Percentiles rank a stretch among this genome's conserved stretches.
Conservation (phyloP, 495 filamentous ascomycete genomes). For the Tuber melanosporum region DNA sequence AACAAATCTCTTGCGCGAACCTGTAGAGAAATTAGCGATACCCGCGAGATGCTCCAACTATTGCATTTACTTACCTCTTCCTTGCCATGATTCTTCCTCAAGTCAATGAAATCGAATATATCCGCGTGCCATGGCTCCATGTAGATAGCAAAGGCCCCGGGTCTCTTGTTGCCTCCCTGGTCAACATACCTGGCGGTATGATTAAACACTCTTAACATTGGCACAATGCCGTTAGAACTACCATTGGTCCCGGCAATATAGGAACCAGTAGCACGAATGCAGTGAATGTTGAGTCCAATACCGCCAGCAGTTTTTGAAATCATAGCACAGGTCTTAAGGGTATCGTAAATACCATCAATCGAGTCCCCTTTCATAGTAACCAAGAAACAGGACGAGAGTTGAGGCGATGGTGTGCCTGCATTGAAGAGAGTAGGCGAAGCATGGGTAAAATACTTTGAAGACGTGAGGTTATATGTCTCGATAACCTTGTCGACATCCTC, state of each 20-base stretch:
- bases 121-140: constrained; percentile 99
- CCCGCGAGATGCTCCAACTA: neutral
- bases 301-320: constrained; percentile 99
- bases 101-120: constrained; percentile 92
- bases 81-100: constrained; percentile 98
- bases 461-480: constrained; percentile 98
- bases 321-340: constrained; percentile 97
- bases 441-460: constrained; percentile 93
- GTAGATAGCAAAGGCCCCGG: constrained; percentile 97
- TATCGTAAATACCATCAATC: constrained; percentile 98
- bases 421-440: constrained; percentile 98
- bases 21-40: constrained; percentile 2
- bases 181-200: constrained; percentile 98
- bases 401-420: constrained; percentile 85
- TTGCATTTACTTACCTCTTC: constrained; percentile 61
- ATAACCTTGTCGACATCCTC: constrained; percentile 88
- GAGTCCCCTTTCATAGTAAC: constrained; percentile 98
- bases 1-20: constrained; percentile 88
- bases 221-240: constrained; percentile 92
- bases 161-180: constrained; percentile 98
- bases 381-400: constrained; percentile 94
- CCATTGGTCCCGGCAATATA: constrained; percentile 98
- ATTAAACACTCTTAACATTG: constrained; percentile 97
- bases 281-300: constrained; percentile 90
- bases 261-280: constrained; percentile 91